phyloP scores from a whole-genome alignment of 768 basidiomycete species.

The Amanita phalloides region DNA sequence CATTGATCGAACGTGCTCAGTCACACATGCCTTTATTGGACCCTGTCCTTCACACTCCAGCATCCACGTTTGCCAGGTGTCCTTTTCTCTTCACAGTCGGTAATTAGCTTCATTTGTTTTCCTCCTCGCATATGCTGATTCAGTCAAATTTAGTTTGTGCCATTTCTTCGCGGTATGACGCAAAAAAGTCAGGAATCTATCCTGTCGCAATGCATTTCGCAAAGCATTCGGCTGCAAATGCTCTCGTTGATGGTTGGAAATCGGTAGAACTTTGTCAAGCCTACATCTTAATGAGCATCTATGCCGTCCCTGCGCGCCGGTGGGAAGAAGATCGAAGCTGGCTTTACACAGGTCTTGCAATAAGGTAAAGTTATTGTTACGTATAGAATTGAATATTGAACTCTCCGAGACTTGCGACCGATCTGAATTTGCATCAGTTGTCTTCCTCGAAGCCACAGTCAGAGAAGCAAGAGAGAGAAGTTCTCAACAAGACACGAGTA shows the following conservation, averaged over 20 bases:
- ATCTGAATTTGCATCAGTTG: conserved; percentile 74
- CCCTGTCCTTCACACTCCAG: conserved; percentile 70
- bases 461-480: conserved; percentile 72
- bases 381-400: not conserved
- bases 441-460: conserved; percentile 49
- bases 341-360: conserved; percentile 81
- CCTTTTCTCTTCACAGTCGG: conserved; percentile 88
- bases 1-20: conserved; percentile 16
- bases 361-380: conserved; percentile 34
- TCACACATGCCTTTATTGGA: conserved; percentile 72
- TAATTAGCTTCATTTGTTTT: conserved; percentile 25
- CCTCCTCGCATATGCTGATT: not conserved
- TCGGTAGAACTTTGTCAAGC: conserved; percentile 88
- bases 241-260: conserved; percentile 73
- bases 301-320: conserved; percentile 64
- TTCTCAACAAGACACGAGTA: conserved; percentile 74
- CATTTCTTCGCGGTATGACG: conserved; percentile 72
- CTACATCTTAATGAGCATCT: conserved; percentile 80
- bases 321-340: conserved; percentile 92
- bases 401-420: conserved; percentile 63
- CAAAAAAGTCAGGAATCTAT: conserved; percentile 74
- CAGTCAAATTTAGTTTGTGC: conserved; percentile 52
- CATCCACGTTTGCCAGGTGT: conserved; percentile 69
- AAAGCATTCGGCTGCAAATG: conserved; percentile 71
- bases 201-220: conserved; percentile 87